phyloP scores from a whole-genome alignment of 2,329 filamentous ascomycete genomes.

The Cadophora malorum region DNA sequence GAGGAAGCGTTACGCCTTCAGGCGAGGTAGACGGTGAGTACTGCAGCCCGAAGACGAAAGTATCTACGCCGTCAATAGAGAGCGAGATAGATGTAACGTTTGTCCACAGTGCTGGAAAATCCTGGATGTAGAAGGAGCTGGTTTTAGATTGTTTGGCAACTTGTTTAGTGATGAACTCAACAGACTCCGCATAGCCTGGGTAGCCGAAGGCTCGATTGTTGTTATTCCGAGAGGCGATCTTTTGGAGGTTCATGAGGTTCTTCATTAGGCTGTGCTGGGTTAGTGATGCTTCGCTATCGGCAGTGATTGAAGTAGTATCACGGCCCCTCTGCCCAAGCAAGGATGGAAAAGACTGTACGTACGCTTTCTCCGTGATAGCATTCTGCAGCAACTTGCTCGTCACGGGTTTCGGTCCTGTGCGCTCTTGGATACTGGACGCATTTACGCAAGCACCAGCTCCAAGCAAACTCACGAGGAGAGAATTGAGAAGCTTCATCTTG shows the following conservation, averaged over 20 bases:
- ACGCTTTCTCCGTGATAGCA: constrained; percentile 26
- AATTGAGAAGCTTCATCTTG: constrained; percentile 15
- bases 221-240: constrained; percentile 26
- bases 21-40: constrained; percentile 41
- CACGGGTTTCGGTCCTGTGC: constrained; percentile 24
- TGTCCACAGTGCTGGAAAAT: constrained; percentile 27
- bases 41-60: constrained; percentile 25
- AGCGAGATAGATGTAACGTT: constrained; percentile 27
- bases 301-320: background rate
- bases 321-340: background rate
- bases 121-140: constrained; percentile 22
- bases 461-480: background rate
- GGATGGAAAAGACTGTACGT: background rate
- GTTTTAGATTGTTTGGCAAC: constrained; percentile 26
- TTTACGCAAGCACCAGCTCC: constrained; percentile 10
- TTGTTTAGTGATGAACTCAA: constrained; percentile 23
- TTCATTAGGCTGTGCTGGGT: constrained; percentile 27
- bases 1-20: constrained; percentile 35
- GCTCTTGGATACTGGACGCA: constrained; percentile 23
- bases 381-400: constrained; percentile 26
- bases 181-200: constrained; percentile 28
- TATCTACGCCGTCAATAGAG: constrained; percentile 17
- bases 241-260: constrained; percentile 27
- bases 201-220: constrained; percentile 30
- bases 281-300: background rate